Evolutionary conservation across 2,329 filamentous ascomycete species (phyloP).

Genomic region (Ophiostoma perfectum): DNA sequence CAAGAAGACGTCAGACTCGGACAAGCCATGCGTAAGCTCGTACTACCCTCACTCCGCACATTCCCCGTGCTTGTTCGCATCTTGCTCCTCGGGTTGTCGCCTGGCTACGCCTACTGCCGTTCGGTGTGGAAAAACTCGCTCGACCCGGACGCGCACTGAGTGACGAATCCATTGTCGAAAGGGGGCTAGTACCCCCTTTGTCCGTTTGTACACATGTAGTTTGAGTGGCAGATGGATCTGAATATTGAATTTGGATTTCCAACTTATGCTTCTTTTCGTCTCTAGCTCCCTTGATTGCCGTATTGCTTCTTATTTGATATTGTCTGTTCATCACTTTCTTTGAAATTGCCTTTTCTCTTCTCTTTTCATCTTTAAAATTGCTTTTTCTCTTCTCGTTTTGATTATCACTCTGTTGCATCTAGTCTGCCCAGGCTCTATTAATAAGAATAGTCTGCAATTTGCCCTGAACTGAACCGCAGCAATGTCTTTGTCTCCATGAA

Average conservation of each 20-base stretch:
- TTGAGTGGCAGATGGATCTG: not conserved
- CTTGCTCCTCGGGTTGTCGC: too few species aligned
- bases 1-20: not conserved
- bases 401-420: not conserved
- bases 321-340: too few species aligned
- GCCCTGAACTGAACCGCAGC: too few species aligned
- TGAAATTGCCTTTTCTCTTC: not conserved
- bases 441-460: too few species aligned
- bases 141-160: not conserved
- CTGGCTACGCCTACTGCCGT: too few species aligned
- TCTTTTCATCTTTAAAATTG: not conserved
- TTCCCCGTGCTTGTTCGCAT: not conserved
- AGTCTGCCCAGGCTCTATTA: too few species aligned
- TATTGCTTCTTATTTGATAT: too few species aligned
- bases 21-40: not conserved
- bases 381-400: not conserved
- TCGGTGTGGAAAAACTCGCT: not conserved
- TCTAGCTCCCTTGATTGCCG: not conserved
- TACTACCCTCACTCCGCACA: too few species aligned
- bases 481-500: too few species aligned
- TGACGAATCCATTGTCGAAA: conserved; percentile 2
- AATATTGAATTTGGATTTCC: not conserved
- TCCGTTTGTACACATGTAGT: not conserved
- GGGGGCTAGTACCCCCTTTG: not conserved
- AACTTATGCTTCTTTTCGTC: not conserved